phyloP scores from a whole-genome alignment of 169 alveolate species.

The Cryptosporidium baileyi region DNA sequence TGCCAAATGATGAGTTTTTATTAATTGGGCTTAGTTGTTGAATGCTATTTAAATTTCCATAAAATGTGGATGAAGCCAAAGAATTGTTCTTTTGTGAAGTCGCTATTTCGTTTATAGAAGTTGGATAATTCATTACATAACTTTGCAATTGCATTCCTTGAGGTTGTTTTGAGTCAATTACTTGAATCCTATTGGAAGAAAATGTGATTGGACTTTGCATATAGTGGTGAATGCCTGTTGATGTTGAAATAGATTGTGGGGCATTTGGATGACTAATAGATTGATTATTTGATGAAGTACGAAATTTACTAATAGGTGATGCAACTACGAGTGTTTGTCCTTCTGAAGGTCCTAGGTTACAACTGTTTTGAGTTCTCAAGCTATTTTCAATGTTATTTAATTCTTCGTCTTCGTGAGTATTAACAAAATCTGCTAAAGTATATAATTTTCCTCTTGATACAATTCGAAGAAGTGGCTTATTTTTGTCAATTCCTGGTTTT shows the following conservation, averaged over 20 bases:
- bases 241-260: neutral
- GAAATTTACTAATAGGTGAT: constrained; percentile 34
- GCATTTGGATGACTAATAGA: neutral
- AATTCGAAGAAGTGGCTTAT: constrained; percentile 52
- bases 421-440: constrained; percentile 56
- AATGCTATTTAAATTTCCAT: neutral
- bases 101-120: neutral
- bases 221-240: constrained; percentile 17
- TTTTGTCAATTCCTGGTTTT: constrained; percentile 63
- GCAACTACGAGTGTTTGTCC: constrained; percentile 43
- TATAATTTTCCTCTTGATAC: constrained; percentile 57
- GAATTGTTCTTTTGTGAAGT: neutral
- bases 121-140: constrained; percentile 19
- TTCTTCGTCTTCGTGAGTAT: constrained; percentile 64
- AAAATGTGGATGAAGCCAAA: constrained; percentile 1
- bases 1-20: neutral
- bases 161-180: constrained; percentile 25
- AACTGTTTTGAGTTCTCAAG: constrained; percentile 24
- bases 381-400: constrained; percentile 43
- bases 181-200: constrained; percentile 36
- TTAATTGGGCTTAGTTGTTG: neutral
- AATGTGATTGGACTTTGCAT: constrained; percentile 31
- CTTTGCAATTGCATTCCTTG: constrained; percentile 21
- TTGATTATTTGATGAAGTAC: constrained; percentile 10
- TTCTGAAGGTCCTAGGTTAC: constrained; percentile 10